Base-by-base conservation (phyloP, 2,329 filamentous ascomycete genomes). In the Trichoderma sp. region DNA sequence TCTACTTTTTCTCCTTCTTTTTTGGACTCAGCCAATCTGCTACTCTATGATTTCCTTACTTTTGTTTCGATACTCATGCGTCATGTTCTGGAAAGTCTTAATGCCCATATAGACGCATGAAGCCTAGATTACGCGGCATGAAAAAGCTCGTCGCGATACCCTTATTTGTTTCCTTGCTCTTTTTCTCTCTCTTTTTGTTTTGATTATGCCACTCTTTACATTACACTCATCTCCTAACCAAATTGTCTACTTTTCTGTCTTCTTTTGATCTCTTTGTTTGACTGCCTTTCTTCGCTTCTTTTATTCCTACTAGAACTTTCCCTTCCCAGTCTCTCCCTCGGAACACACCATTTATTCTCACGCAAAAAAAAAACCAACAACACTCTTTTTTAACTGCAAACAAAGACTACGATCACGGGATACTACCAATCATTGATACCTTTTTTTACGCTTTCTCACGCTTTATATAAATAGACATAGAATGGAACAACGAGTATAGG, bases 31-130 rank as follows among this genome's bases (percentile, higher is more conserved):
- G 25, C 29, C 48, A 54, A 10, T 57, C 25, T 63, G 37, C 37
- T 63, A 83, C 87, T 56, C 52, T n/a, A 64, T 10, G 19, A 42
- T 64, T 52, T 45, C 61, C 52, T 64, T 57, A 45, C 15, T 42
- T 64, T 64, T 35, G 52, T 56, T 64, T 64, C 61, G 61, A 64
- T 64, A 45, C 19, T 56, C 61, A 64, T 64, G 61, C 61, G 61
- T 64, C 61, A 64, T 37, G 61, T 56, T 45, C 34, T 64, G 37
- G 61, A 64, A 61, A 56, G 52, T 56, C 27, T 39, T 57, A 64
- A 64, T 64, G 52, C 52, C 61, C 52, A 64, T 64, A 64, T 37
- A 64, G 61, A 64, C 61, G 61, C 61, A 64, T 64, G 61, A 64
- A 64, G 19, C 34, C 39, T 64, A 64, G 61, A 64, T 64, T 64